Conservation (phyloP, 2,329 filamentous ascomycete species). For the Plectosphaerella cucumerina region DNA sequence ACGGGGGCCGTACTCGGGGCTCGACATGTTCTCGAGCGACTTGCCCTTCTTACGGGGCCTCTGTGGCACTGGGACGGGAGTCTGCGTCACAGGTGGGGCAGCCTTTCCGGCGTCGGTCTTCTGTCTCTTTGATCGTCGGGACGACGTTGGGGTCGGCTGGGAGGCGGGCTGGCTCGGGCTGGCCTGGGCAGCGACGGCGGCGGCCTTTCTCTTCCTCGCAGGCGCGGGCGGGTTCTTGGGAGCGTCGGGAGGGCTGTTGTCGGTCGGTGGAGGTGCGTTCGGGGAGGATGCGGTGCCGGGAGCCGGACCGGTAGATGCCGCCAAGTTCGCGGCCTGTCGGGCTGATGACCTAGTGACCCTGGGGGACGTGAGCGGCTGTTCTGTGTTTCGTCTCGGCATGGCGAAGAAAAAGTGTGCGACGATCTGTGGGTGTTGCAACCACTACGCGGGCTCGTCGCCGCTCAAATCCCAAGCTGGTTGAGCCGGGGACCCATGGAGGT, state of each 20-base stretch:
- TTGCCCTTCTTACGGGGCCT: slow-evolving; percentile 58
- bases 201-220: slow-evolving; percentile 72
- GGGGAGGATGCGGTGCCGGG: slow-evolving; percentile 34
- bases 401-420: neutral
- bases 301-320: slow-evolving; percentile 38
- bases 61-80: slow-evolving; percentile 17
- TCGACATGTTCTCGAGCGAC: slow-evolving; percentile 64
- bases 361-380: slow-evolving; percentile 76
- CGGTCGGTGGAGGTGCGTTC: slow-evolving; percentile 34
- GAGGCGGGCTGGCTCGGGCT: slow-evolving; percentile 28
- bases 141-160: slow-evolving; percentile 25
- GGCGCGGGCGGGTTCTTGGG: slow-evolving; percentile 39
- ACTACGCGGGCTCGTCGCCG: too few species aligned
- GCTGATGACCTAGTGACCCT: slow-evolving; percentile 95
- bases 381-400: neutral
- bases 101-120: slow-evolving; percentile 52
- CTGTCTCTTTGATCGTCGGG: slow-evolving; percentile 67
- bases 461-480: too few species aligned
- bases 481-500: too few species aligned
- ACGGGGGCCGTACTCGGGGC: slow-evolving; percentile 56
- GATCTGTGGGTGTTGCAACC: neutral
- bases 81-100: slow-evolving; percentile 18
- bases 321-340: slow-evolving; percentile 73
- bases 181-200: slow-evolving; percentile 49
- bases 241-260: slow-evolving; percentile 25